phyloP scores from a whole-genome alignment of 768 basidiomycete species.

The Multifurca ochricompacta region DNA sequence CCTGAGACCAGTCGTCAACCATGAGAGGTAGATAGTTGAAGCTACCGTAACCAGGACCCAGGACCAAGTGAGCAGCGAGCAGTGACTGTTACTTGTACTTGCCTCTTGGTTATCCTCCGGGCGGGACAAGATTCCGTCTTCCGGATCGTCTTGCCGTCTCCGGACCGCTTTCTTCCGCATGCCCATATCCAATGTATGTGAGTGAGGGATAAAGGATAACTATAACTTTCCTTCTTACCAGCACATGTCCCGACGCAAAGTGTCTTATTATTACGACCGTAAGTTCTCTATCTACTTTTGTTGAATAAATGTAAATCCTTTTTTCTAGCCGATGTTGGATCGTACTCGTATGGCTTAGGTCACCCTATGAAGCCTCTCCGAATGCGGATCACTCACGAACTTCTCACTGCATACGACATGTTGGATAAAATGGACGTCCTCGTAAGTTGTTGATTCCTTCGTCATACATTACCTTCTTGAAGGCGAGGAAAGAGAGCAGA shows the following conservation, averaged over 20 bases:
- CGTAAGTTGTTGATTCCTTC: slow-evolving; percentile 43
- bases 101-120: too few relatives aligned
- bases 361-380: slow-evolving; percentile 97
- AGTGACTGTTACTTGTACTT: too few relatives aligned
- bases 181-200: too few relatives aligned
- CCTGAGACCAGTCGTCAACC: slow-evolving; percentile 20
- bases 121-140: too few relatives aligned
- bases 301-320: not conserved
- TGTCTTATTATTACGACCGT: slow-evolving; percentile 79
- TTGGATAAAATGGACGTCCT: slow-evolving; percentile 90
- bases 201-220: too few relatives aligned
- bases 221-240: too few relatives aligned
- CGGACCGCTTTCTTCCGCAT: slow-evolving; percentile 1
- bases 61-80: too few relatives aligned
- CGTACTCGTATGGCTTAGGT: slow-evolving; percentile 76
- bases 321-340: slow-evolving; percentile 55
- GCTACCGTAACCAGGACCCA: too few relatives aligned
- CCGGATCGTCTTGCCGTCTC: not conserved
- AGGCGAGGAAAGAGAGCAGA: slow-evolving; percentile 26
- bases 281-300: slow-evolving; percentile 17
- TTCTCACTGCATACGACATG: slow-evolving; percentile 87
- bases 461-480: not conserved
- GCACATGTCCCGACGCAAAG: slow-evolving; percentile 63
- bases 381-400: slow-evolving; percentile 88
- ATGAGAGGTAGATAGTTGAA: too few relatives aligned